Evolutionary conservation across 306 rosid species (phyloP).

Genomic region (Gastrolobium bilobum): DNA sequence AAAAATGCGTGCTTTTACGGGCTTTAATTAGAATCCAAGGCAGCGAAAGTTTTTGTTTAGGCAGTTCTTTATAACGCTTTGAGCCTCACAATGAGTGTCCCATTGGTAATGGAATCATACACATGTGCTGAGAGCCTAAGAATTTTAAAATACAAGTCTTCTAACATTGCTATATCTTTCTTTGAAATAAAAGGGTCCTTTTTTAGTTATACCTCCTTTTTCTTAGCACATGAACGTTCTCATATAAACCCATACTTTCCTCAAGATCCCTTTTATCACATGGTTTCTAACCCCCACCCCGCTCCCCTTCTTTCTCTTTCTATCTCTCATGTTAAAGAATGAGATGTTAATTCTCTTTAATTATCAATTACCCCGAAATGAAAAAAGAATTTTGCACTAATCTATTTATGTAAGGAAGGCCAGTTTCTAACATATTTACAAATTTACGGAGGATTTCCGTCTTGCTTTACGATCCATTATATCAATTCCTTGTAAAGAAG

Average conservation of each 20-base stretch:
- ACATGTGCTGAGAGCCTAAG: conserved; percentile 44
- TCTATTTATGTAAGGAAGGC: conserved; percentile 6
- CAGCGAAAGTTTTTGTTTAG: conserved; percentile 47
- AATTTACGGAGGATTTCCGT: background rate
- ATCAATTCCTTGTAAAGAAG: conserved; percentile 1
- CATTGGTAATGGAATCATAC: conserved; percentile 51
- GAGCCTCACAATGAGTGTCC: conserved; percentile 46
- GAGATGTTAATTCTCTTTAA: conserved; percentile 38
- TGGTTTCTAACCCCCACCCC: conserved; percentile 47
- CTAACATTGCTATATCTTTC: conserved; percentile 7
- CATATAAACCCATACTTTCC: conserved; percentile 45
- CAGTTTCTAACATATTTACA: background rate
- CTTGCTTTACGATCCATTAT: background rate
- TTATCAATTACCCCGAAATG: conserved; percentile 37
- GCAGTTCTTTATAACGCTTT: conserved; percentile 47
- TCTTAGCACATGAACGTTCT: conserved; percentile 56
- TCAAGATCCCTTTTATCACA: conserved; percentile 54
- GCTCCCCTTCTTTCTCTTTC: background rate
- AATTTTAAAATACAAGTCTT: conserved; percentile 32
- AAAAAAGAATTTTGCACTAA: conserved; percentile 34
- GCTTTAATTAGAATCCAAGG: conserved; percentile 60
- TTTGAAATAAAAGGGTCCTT: conserved; percentile 29
- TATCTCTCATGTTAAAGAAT: conserved; percentile 30
- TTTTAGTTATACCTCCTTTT: conserved; percentile 32
- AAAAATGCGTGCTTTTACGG: conserved; percentile 50